Percentiles rank a stretch among this genome's conserved stretches.
phyloP scores from a whole-genome alignment of 768 basidiomycete genomes.

The Pulveroboletus sp. region DNA sequence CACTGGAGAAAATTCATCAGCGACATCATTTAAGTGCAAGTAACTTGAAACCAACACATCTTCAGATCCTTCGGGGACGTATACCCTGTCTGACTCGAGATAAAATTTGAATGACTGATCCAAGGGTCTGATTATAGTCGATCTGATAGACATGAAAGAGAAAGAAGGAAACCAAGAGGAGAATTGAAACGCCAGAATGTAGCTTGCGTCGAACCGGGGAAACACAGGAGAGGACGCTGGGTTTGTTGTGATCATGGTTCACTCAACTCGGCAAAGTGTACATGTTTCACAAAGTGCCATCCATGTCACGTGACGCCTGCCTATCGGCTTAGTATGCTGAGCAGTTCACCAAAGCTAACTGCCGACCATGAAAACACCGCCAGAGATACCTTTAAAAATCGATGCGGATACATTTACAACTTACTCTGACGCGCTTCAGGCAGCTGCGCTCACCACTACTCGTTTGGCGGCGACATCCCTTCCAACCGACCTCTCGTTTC shows the following conservation, averaged over 20 bases:
- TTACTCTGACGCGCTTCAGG: conserved; percentile 57
- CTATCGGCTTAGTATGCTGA: background rate
- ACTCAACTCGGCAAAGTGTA: background rate
- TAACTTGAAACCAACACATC: conserved; percentile 48
- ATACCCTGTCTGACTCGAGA: conserved; percentile 79
- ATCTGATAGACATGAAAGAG: conserved; percentile 58
- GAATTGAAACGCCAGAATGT: conserved; percentile 72
- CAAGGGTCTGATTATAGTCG: conserved; percentile 69
- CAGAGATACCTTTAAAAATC: conserved; percentile 4
- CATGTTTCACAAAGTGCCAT: no score
- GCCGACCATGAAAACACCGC: conserved; percentile 11
- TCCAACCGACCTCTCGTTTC: conserved; percentile 79
- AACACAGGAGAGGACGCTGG: conserved; percentile 31
- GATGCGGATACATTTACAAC: conserved; percentile 40
- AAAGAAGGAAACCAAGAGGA: conserved; percentile 83
- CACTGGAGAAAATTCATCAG: conserved; percentile 33
- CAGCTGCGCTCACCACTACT: conserved; percentile 57
- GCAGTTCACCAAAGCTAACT: background rate
- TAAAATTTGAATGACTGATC: conserved; percentile 61
- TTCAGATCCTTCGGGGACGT: conserved; percentile 78
- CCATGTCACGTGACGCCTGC: conserved; percentile 11
- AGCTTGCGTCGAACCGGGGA: conserved; percentile 45
- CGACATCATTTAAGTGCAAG: background rate
- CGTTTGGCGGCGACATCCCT: conserved; percentile 52
- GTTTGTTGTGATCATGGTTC: background rate